Evolutionary conservation across 345 rosid species (phyloP).

Genomic region (Barbarea vulgaris): DNA sequence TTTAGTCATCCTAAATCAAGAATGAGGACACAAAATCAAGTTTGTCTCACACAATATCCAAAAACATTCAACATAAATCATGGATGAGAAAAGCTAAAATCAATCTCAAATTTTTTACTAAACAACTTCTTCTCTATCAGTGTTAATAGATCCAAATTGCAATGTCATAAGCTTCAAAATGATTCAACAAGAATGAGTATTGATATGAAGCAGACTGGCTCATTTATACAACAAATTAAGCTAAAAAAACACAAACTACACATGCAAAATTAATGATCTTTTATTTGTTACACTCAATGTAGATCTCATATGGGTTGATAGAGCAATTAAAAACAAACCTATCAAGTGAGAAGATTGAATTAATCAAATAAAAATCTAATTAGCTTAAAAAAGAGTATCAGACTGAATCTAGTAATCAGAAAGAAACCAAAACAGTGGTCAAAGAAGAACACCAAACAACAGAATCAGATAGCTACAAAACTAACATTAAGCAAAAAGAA

Average conservation of each 20-base stretch:
- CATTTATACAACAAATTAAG: background rate
- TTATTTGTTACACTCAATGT: constrained; percentile 1
- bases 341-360: constrained; percentile 1
- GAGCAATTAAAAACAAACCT: background rate
- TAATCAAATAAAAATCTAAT: constrained; percentile 12
- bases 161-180: constrained; percentile 7
- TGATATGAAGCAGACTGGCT: background rate
- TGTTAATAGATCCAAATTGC: background rate
- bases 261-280: constrained; percentile 33
- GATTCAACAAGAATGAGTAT: background rate
- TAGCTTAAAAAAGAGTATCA: background rate
- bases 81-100: background rate
- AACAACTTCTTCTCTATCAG: background rate
- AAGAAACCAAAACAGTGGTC: constrained; percentile 36
- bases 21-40: background rate
- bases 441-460: constrained; percentile 28
- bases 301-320: constrained; percentile 25
- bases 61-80: background rate
- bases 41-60: background rate
- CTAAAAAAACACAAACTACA: constrained; percentile 4
- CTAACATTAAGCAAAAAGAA: constrained; percentile 30
- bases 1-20: constrained; percentile 20
- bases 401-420: constrained; percentile 5
- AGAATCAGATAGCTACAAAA: constrained; percentile 36
- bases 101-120: background rate